Evolutionary conservation across 1,139 yeast genomes (phyloP).

Genomic region (Pichia sp.): DNA sequence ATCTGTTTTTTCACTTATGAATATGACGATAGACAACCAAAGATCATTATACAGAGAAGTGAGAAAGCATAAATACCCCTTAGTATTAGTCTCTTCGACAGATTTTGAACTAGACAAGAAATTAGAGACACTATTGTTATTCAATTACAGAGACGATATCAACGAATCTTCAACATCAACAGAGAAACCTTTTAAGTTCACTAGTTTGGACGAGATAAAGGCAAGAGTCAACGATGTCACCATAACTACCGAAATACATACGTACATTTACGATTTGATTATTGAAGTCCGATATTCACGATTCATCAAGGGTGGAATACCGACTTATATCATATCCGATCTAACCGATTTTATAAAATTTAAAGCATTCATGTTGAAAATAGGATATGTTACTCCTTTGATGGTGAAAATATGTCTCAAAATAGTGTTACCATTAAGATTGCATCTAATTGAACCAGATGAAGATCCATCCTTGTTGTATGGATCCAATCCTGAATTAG

Average conservation of each 20-base stretch:
- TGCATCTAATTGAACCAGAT: slow-evolving; percentile 36
- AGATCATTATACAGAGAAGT: slow-evolving; percentile 1
- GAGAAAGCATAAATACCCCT: slow-evolving; percentile 9
- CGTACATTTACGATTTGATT: slow-evolving; percentile 54
- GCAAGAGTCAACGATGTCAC: slow-evolving; percentile 25
- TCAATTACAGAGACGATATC: slow-evolving; percentile 7
- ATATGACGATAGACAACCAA: slow-evolving; percentile 6
- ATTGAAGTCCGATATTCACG: slow-evolving; percentile 51
- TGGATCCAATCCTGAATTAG: slow-evolving; percentile 48
- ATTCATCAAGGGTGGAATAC: slow-evolving; percentile 47
- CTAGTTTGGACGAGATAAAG: neutral
- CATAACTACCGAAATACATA: slow-evolving; percentile 40
- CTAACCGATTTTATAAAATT: slow-evolving; percentile 39
- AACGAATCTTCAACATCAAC: neutral
- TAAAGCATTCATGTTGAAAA: slow-evolving; percentile 41
- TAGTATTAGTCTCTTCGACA: slow-evolving; percentile 7
- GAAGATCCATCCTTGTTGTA: slow-evolving; percentile 51
- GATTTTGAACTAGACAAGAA: slow-evolving; percentile 6
- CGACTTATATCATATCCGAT: slow-evolving; percentile 44
- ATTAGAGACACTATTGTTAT: slow-evolving; percentile 5
- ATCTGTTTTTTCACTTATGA: slow-evolving; percentile 3
- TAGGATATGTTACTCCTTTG: slow-evolving; percentile 47
- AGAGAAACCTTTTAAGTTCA: neutral
- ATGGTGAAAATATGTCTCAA: slow-evolving; percentile 47
- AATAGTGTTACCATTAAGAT: slow-evolving; percentile 45